Base-by-base conservation (phyloP, 2,329 filamentous ascomycete genomes). In the Cladosporium sp. region DNA sequence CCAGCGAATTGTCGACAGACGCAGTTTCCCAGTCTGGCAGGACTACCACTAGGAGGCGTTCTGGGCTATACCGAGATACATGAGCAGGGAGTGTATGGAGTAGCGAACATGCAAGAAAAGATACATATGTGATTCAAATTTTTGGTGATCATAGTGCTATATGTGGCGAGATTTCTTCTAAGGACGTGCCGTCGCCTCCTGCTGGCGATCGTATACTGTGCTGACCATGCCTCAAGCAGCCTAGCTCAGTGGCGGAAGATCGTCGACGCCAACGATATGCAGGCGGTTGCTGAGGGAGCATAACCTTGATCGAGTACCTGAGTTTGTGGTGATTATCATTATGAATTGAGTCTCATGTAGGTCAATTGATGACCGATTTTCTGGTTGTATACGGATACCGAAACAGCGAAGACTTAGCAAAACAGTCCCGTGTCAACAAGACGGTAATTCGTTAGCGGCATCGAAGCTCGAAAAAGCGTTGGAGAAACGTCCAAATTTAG, bases 231-330 rank as follows among this genome's bases (percentile, higher is more conserved):
- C 46, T 8, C 29, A 53, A 53, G 49, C 44, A 37, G 60, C 12
- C 33, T 62, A 62, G 60, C 49, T 52, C 28, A 33, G 60, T 62
- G 49, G 60, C 60, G 60, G 29, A 53, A 53, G 60, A 62, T 62
- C 49, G 60, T 53, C 60, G 46, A 35, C 31, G 49, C 60, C 56
- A 58, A 28, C 56, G 56, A 58, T 58, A 62, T 62, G 33, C 60
- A 40, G 46, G 60, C 31, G 26, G 58, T 61, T 61, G 58, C 58
- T 52, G 58, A 61, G 58, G 58, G 58, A 61, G 58, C 58, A 26
- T 12, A 50, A 52, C 26, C 44, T 49, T 23, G 58, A 23, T 49
- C 8, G 28, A 16, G 58, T 16, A 5, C 29, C 5, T 7, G 14
- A 52, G 21, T 52, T 26, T 0, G 7, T 12, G 11, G 10, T 5